Conservation (phyloP, 1,284 basidiomycete genomes). For the Heterobasidion occidentale region DNA sequence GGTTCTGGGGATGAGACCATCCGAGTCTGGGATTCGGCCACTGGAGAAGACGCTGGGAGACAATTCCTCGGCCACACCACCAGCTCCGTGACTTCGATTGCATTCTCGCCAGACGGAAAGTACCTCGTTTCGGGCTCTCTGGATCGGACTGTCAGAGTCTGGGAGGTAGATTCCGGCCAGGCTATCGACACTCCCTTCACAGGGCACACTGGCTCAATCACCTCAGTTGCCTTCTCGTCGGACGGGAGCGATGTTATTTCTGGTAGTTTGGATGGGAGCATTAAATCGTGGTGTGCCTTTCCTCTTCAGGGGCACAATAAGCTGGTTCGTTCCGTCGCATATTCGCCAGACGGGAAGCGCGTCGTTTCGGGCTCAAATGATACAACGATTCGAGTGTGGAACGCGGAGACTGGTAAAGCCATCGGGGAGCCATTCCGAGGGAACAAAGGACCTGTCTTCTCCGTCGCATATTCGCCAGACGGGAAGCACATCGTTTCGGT, state of each 20-base stretch:
- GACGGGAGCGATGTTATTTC: background rate
- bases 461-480: constrained; percentile 11
- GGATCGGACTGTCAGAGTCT: constrained; percentile 6
- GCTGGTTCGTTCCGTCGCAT: background rate
- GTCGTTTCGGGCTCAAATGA: background rate
- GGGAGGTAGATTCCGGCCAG: constrained; percentile 2
- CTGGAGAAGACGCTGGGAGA: background rate
- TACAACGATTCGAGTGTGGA: background rate
- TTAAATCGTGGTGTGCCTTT: background rate
- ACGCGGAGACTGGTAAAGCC: background rate
- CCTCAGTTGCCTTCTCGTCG: background rate
- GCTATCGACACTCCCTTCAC: background rate
- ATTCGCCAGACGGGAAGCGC: background rate
- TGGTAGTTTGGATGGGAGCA: background rate
- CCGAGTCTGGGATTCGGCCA: constrained; percentile 2
- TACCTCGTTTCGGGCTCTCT: constrained; percentile 3
- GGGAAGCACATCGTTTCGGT: constrained; percentile 9
- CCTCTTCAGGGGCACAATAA: background rate
- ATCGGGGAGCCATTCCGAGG: constrained; percentile 5
- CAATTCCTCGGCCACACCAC: constrained; percentile 3
- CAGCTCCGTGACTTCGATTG: background rate
- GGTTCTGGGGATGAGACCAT: constrained; percentile 1
- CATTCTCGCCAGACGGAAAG: constrained; percentile 6
- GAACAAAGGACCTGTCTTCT: constrained; percentile 11
- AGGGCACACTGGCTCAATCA: background rate